A percentile compares a stretch with the other conserved stretches of the same genome.
Evolutionary conservation across 306 rosid species (phyloP).

Genomic region (Pterocarpus santalinus): DNA sequence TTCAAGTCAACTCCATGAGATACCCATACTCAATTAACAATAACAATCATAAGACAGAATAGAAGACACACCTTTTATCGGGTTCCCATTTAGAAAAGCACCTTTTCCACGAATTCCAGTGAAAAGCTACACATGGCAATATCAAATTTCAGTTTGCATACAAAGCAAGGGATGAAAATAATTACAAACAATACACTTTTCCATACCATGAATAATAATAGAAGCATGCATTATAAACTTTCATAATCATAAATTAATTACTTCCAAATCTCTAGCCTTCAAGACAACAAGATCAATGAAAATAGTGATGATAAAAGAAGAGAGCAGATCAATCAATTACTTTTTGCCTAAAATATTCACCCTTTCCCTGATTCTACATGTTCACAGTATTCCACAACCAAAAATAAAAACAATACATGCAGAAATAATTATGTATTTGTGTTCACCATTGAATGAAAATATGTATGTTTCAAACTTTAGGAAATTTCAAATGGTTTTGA

Average conservation of each 20-base stretch:
- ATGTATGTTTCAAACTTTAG: neutral
- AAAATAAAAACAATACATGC: too few relatives aligned
- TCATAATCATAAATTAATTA: conserved; percentile 3
- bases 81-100: conserved; percentile 80
- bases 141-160: conserved; percentile 6
- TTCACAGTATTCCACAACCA: neutral
- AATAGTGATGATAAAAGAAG: conserved; percentile 8
- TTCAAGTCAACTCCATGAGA: conserved; percentile 38
- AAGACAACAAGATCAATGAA: conserved; percentile 4
- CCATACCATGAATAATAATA: conserved; percentile 27
- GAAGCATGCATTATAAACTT: conserved; percentile 22
- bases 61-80: conserved; percentile 67
- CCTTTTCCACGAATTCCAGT: conserved; percentile 83
- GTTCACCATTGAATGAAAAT: conserved; percentile 5
- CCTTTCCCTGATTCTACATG: conserved; percentile 1
- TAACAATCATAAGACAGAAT: conserved; percentile 33
- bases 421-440: neutral
- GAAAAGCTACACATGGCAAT: conserved; percentile 65
- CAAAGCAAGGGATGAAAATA: neutral
- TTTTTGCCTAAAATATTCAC: neutral
- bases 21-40: conserved; percentile 19
- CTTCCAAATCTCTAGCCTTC: conserved; percentile 13
- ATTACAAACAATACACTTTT: neutral
- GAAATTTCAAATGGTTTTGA: neutral
- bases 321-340: neutral